Base-by-base conservation (phyloP, 2,329 filamentous ascomycete genomes). In the Xylaria hypoxylon region DNA sequence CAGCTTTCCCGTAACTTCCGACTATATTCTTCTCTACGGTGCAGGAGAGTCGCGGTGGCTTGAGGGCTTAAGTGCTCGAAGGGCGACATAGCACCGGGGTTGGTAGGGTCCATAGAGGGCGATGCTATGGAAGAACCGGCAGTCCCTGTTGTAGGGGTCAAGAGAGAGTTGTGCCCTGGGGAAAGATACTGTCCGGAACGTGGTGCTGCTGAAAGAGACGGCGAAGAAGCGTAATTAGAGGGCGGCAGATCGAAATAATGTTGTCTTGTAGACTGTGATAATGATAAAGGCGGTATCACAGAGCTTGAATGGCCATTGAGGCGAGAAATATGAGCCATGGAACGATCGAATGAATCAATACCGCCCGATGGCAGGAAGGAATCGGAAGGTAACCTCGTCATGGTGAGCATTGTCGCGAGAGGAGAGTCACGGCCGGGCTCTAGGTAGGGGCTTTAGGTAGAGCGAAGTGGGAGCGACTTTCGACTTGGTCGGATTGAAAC, bases 1-100 rank as follows among this genome's bases (percentile, higher is more conserved):
- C 84, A 86, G 22, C 81, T 83, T 64, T 85, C 83, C 26, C 81
- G 77, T 59, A 77, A 59, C 53, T 67, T 72, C 44, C 74, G 69
- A 59, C 68, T 74, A 59, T 78, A 73, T 19, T 74, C 71, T 31
- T 75, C 74, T 62, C 69, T 72, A 4, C 71, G 74, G 33, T 70
- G 73, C 45, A 75, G 68, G 35, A 76, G 69, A 24, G 44, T 68
- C 47, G 70, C n/a, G 22, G 71, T 24, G 61, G 67, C 40, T 52
- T 74, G 71, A 26, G 59, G 62, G 45, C 67, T 71, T 40, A 74
- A 65, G 24, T 68, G 70, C 15, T 72, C 71, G 33, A 71, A 70
- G 2, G 72, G 72, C 3, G 73, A 71, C 35, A 62, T 56, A 15
- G 62, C 40, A 26, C 68, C 60, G 3, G 64, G 50, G 17, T 70